Conservation (phyloP, 176 grass and related monocot species). For the Rhipidocladum racemiflorum region DNA sequence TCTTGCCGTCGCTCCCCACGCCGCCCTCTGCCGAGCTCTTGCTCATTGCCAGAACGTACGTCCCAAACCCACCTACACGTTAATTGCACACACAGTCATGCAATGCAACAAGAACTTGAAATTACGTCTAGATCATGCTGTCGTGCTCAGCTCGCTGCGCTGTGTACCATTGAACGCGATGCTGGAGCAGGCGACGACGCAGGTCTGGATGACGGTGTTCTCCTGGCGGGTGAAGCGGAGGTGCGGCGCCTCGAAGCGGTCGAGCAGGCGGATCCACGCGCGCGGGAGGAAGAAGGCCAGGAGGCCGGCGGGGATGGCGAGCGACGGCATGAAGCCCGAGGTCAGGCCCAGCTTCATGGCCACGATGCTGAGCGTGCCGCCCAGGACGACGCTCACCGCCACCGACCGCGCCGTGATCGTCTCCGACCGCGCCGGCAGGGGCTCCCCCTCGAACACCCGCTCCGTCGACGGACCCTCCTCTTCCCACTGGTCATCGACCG, state of each 20-base stretch:
- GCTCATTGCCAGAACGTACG: slow-evolving; percentile 40
- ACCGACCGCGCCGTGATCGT: slow-evolving; percentile 55
- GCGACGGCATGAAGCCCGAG: slow-evolving; percentile 33
- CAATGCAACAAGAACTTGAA: not conserved
- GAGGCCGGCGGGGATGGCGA: slow-evolving; percentile 49
- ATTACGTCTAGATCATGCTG: not conserved
- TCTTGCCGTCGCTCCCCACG: not conserved
- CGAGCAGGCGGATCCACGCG: slow-evolving; percentile 34
- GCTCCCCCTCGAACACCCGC: slow-evolving; percentile 50
- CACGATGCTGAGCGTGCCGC: slow-evolving; percentile 44
- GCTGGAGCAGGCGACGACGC: slow-evolving; percentile 50
- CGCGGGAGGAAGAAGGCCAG: slow-evolving; percentile 53
- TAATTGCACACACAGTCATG: not conserved
- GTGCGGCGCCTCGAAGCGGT: slow-evolving; percentile 25
- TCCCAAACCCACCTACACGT: slow-evolving; percentile 26
- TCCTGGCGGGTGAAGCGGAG: slow-evolving; percentile 92
- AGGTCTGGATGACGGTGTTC: slow-evolving; percentile 94
- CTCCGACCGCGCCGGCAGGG: slow-evolving; percentile 37
- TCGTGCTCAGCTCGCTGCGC: not conserved
- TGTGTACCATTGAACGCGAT: slow-evolving; percentile 21
- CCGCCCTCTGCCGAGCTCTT: not conserved
- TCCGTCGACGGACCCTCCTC: slow-evolving; percentile 37
- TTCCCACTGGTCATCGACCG: not conserved
- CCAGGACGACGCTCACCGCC: slow-evolving; percentile 42
- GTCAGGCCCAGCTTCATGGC: slow-evolving; percentile 57